A percentile compares a stretch with the other conserved stretches of the same genome.
Conservation (phyloP, 2,329 filamentous ascomycete species). For the Colletotrichum cereale region DNA sequence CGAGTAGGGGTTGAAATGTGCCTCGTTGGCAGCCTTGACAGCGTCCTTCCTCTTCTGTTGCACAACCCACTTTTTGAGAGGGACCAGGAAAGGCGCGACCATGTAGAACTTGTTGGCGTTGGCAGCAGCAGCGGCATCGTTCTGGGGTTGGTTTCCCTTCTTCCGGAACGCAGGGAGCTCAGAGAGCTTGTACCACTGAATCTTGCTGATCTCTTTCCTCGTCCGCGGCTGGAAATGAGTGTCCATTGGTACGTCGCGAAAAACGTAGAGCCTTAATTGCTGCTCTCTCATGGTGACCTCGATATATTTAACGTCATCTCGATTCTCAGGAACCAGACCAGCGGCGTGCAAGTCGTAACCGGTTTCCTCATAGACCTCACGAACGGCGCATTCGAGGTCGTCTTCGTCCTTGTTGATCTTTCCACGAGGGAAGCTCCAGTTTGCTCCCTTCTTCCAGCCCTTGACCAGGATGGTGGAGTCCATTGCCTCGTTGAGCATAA, state of each 20-base stretch:
- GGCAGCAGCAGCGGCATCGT: constrained; percentile 64
- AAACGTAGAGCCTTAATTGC: constrained; percentile 92
- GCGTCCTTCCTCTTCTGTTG: constrained; percentile 82
- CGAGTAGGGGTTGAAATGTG: constrained; percentile 57
- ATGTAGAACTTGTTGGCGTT: constrained; percentile 96
- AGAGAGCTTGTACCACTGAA: constrained; percentile 92
- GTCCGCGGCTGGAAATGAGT: constrained; percentile 91
- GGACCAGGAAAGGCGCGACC: constrained; percentile 92
- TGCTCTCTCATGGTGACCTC: constrained; percentile 92
- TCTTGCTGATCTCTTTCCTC: constrained; percentile 97
- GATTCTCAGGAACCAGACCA: constrained; percentile 78
- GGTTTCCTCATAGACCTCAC: constrained; percentile 97
- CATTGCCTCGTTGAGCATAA: constrained; percentile 94
- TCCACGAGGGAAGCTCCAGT: constrained; percentile 95
- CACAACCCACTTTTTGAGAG: constrained; percentile 90
- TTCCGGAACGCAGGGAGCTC: constrained; percentile 87
- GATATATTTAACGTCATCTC: constrained; percentile 81
- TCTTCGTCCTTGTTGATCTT: constrained; percentile 99
- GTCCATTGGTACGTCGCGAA: constrained; percentile 88
- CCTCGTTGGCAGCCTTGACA: constrained; percentile 56
- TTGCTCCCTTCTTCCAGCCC: constrained; percentile 96
- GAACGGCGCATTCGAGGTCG: constrained; percentile 91
- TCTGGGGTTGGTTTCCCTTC: constrained; percentile 69
- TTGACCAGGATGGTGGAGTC: constrained; percentile 94
- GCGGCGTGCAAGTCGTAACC: constrained; percentile 85